Conservation (phyloP, 2,329 filamentous ascomycete genomes). For the Aspergillus pseudoterreus region DNA sequence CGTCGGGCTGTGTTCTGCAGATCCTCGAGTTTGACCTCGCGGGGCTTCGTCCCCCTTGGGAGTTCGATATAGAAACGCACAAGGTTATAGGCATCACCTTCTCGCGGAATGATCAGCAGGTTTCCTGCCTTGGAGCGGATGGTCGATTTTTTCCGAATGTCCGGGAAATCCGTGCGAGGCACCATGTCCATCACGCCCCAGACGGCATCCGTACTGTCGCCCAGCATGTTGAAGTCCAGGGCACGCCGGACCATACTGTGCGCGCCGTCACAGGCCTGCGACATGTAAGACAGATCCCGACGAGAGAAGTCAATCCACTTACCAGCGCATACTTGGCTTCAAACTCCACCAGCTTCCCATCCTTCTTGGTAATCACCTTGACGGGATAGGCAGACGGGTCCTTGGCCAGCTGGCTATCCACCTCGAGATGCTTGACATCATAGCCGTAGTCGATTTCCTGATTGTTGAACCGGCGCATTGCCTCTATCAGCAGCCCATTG, state of each 20-base stretch:
- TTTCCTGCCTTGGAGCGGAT: slow-evolving; percentile 46
- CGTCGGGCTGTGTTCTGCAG: slow-evolving; percentile 51
- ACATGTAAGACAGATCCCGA: background rate
- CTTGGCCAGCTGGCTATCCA: slow-evolving; percentile 42
- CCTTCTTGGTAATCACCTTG: slow-evolving; percentile 41
- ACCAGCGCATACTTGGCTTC: slow-evolving; percentile 51
- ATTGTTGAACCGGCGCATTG: slow-evolving; percentile 43
- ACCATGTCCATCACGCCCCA: slow-evolving; percentile 57
- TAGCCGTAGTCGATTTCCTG: slow-evolving; percentile 54
- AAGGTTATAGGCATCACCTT: slow-evolving; percentile 52
- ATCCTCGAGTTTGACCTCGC: slow-evolving; percentile 50
- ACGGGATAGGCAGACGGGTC: slow-evolving; percentile 44
- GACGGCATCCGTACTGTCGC: slow-evolving; percentile 54
- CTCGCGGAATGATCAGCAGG: slow-evolving; percentile 50
- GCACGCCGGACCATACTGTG: slow-evolving; percentile 39
- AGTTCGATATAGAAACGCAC: slow-evolving; percentile 63
- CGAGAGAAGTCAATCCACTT: background rate
- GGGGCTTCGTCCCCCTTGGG: slow-evolving; percentile 46
- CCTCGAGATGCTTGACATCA: slow-evolving; percentile 48
- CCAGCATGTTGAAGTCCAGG: slow-evolving; percentile 52
- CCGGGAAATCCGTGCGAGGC: slow-evolving; percentile 48
- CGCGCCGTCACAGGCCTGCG: slow-evolving; percentile 48
- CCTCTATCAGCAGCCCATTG: slow-evolving; percentile 53
- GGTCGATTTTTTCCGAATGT: slow-evolving; percentile 49
- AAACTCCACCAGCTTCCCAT: slow-evolving; percentile 41